Evolutionary conservation across 441 rosid genomes (phyloP).

Genomic region (Brassica balearica): DNA sequence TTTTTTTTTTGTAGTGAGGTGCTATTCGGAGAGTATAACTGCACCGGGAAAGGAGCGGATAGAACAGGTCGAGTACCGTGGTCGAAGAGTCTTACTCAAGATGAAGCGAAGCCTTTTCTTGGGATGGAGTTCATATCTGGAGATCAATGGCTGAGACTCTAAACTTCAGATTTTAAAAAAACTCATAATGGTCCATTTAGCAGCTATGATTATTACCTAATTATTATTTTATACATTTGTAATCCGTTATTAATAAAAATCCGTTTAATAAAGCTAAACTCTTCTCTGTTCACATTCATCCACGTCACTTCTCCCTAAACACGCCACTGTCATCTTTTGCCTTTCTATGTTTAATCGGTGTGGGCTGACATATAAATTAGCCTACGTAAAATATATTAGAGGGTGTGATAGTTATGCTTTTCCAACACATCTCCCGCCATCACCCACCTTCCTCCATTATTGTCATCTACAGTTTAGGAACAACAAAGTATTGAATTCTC

Average conservation of each 20-base stretch:
- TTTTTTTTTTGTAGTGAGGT: conserved; percentile 56
- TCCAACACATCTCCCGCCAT: no score
- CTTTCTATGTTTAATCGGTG: no score
- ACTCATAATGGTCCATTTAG: conserved; percentile 12
- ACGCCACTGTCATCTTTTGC: not conserved
- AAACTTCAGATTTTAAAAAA: not conserved
- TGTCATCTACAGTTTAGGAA: no score
- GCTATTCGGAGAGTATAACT: conserved; percentile 75
- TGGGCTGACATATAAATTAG: not conserved
- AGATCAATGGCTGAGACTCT: conserved; percentile 78
- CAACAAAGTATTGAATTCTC: no score
- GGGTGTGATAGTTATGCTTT: no score
- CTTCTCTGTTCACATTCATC: not conserved
- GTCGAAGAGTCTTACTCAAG: conserved; percentile 59
- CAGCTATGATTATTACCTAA: conserved; percentile 35
- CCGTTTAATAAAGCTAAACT: no score
- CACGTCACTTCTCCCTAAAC: not conserved
- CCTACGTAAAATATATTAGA: not conserved
- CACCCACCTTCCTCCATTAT: no score
- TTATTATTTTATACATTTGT: conserved; percentile 26
- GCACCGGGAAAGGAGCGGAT: conserved; percentile 81
- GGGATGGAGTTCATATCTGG: conserved; percentile 72
- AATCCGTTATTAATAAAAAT: not conserved
- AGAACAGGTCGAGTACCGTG: conserved; percentile 69
- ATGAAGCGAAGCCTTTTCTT: conserved; percentile 64